Evolutionary conservation across 441 rosid genomes (phyloP).

Genomic region (Erodium trifolium): DNA sequence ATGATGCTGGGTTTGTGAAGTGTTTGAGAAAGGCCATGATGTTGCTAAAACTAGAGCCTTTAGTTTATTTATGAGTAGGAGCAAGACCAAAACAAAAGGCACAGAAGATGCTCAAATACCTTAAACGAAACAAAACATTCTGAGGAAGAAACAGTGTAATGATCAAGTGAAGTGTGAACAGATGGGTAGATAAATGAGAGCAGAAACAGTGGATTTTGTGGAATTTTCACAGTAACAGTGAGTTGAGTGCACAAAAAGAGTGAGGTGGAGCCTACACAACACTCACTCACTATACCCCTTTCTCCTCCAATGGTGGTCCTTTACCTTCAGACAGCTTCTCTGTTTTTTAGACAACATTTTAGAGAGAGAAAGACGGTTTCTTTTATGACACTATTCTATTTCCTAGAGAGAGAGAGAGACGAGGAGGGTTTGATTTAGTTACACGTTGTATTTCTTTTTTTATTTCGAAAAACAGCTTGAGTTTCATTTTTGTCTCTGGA

Average conservation of each 20-base stretch:
- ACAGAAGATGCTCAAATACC: neutral
- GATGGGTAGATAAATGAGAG: neutral
- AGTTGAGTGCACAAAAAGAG: neutral
- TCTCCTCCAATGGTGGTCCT: constrained; percentile 21
- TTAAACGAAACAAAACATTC: neutral
- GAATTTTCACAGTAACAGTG: neutral
- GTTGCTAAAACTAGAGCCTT: too few species aligned
- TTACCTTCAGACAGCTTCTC: constrained; percentile 14
- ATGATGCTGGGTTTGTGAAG: too few species aligned
- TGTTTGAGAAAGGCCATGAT: too few species aligned
- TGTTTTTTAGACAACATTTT: constrained; percentile 4
- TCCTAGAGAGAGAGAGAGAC: constrained; percentile 16
- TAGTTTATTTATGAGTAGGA: neutral
- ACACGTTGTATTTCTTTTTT: neutral
- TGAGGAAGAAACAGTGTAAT: neutral
- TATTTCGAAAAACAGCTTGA: neutral
- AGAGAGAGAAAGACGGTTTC: constrained; percentile 8
- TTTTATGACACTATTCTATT: neutral
- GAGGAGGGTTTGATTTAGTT: neutral
- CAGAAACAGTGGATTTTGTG: too few species aligned
- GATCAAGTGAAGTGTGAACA: neutral
- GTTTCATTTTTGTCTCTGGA: constrained; percentile 10
- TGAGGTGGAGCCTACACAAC: constrained; percentile 1
- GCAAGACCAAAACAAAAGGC: neutral
- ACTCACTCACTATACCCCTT: constrained; percentile 8